Evolutionary conservation across 2,329 filamentous ascomycete species (phyloP).

Genomic region (Xylaria sp.): DNA sequence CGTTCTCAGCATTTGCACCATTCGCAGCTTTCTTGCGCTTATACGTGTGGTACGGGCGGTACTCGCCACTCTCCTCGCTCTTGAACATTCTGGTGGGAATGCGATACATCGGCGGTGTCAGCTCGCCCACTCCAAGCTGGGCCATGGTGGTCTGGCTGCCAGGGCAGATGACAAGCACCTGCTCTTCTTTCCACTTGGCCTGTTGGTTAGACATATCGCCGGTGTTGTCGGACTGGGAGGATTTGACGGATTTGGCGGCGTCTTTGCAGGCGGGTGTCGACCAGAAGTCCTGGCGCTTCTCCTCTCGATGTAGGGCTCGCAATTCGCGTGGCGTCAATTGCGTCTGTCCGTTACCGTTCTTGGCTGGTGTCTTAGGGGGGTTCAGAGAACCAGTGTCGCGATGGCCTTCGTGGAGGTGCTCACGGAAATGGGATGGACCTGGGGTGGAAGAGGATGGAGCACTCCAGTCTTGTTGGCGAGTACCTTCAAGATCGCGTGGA

Average conservation of each 20-base stretch:
- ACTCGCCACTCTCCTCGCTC: slow-evolving; percentile 72
- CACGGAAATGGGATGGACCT: not conserved
- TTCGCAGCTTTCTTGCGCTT: slow-evolving; percentile 48
- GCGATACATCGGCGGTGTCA: slow-evolving; percentile 82
- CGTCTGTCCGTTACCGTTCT: not conserved
- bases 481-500: slow-evolving; percentile 21
- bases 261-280: not conserved
- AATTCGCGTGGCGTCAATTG: slow-evolving; percentile 14
- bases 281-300: slow-evolving; percentile 1
- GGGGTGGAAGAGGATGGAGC: slow-evolving; percentile 10
- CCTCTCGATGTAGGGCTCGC: slow-evolving; percentile 19
- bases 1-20: too few relatives aligned
- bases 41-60: slow-evolving; percentile 70
- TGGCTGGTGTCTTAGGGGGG: slow-evolving; percentile 3
- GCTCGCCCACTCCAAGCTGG: slow-evolving; percentile 82
- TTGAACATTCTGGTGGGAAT: slow-evolving; percentile 93
- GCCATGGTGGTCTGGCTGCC: slow-evolving; percentile 88
- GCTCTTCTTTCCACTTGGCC: slow-evolving; percentile 59
- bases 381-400: not conserved
- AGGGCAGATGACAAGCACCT: slow-evolving; percentile 66
- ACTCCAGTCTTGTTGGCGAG: slow-evolving; percentile 10
- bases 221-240: not conserved
- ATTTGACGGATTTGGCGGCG: not conserved
- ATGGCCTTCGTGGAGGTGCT: not conserved
- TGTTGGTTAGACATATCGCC: slow-evolving; percentile 49